Conservation (phyloP, 2,329 filamentous ascomycete species). For the Arthrobotrys entomopaga region DNA sequence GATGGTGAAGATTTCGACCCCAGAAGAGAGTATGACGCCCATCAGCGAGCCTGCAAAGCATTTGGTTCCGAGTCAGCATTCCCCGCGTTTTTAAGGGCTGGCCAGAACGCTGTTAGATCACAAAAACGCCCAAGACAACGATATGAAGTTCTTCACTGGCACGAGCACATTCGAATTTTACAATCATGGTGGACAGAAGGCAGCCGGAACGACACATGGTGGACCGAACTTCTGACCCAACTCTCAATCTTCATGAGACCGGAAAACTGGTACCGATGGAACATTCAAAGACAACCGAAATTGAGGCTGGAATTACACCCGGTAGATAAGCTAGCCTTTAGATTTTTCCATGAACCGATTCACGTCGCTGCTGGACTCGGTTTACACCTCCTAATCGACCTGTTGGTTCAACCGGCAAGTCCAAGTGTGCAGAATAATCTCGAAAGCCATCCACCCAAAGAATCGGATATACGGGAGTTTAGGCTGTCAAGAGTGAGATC, state of each 20-base stretch:
- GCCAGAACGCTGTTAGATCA: background rate
- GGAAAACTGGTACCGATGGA: slow-evolving; percentile 46
- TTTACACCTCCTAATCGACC: slow-evolving; percentile 27
- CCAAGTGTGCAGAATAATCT: background rate
- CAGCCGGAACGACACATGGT: slow-evolving; percentile 37
- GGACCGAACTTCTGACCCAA: slow-evolving; percentile 34
- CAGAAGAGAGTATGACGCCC: background rate
- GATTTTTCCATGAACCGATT: slow-evolving; percentile 24
- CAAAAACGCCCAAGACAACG: background rate
- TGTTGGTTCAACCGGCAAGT: slow-evolving; percentile 1
- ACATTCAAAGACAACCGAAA: background rate
- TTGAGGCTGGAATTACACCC: background rate
- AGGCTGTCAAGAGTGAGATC: slow-evolving; percentile 10
- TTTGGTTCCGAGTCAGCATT: background rate
- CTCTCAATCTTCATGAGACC: slow-evolving; percentile 31
- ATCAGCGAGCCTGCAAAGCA: background rate
- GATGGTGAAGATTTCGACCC: background rate
- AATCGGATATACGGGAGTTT: slow-evolving; percentile 15
- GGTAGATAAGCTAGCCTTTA: background rate
- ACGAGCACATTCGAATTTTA: slow-evolving; percentile 34
- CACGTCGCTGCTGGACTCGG: slow-evolving; percentile 23
- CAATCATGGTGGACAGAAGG: slow-evolving; percentile 42
- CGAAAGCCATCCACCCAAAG: slow-evolving; percentile 2
- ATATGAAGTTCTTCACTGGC: slow-evolving; percentile 44
- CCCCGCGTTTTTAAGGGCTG: background rate